These are phyloP conservation scores for Echinosophora koreensis DNA, from an alignment of 306 rosid genomes.

Conservation along the genomic window DNA sequence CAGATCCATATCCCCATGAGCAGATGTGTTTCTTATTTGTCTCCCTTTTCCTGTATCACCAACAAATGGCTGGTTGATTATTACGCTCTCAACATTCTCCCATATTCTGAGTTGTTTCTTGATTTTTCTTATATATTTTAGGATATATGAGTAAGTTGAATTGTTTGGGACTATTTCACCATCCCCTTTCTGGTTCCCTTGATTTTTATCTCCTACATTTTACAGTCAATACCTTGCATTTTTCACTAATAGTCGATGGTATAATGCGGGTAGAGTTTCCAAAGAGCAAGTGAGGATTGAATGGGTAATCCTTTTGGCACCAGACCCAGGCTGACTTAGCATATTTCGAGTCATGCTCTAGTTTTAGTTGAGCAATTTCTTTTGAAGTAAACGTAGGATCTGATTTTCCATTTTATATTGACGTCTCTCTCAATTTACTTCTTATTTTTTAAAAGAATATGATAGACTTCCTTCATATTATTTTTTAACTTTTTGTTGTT, in stretches of 20 bases:
- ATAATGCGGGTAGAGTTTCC: not conserved
- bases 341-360: not conserved
- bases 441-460: not conserved
- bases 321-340: not conserved
- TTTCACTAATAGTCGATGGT: not conserved
- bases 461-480: not conserved
- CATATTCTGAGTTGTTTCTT: not conserved
- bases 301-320: not conserved
- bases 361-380: not conserved
- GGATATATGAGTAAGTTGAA: not conserved
- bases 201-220: not conserved
- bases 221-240: not conserved
- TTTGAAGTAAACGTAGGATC: not conserved
- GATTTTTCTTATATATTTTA: not conserved
- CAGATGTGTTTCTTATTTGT: not conserved
- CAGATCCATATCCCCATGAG: not conserved
- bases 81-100: not conserved
- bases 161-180: not conserved
- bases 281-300: not conserved
- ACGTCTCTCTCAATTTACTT: not conserved
- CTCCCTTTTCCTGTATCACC: not conserved
- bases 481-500: not conserved
- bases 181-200: not conserved
- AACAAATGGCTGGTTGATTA: not conserved
- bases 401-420: not conserved